Base-by-base conservation (phyloP, 352 stramenopile genomes). In the Globisporangium solare region DNA sequence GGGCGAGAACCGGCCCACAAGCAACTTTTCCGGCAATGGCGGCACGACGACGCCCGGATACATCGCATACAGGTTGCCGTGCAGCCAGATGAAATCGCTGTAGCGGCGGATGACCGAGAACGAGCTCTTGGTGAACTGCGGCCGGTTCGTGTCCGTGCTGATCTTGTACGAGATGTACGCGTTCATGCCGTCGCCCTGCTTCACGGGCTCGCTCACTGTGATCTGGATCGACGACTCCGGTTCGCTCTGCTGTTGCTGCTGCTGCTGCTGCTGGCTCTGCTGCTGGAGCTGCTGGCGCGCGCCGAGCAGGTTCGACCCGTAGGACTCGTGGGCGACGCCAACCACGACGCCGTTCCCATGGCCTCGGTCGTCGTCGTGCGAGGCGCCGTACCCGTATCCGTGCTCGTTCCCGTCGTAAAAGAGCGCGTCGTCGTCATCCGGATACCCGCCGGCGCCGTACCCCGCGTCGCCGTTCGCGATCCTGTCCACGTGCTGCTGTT, bases 81-180 rank as follows among this genome's bases (percentile, higher is more conserved):
- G 92, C 11, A 99, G 75, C 96, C 96, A 99, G 3, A 98, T 73
- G 78, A 99, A 99, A 67, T 99, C 96, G 53, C 86, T 97, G 70
- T 94, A 95, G 45, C 96, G 89, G 13, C 96, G 79, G 14, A 98
- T 78, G 18, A 98, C 94, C 1, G 86, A 89, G 58, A 96, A 97
- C 22, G 87, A 83, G 63, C 67, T 83, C 67, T 87, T 92, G 48
- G 86, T 73, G 63, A 94, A 94, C 66, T 94, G 86, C 21, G 82
- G 75, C 2, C 85, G 79, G 37, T 74, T 88, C 10, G 85, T 96
- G 6, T 20, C 63, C 0, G 79, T 95, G 47, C 67, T 78, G 68
- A 98, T 95, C 61, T 98, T 97, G 79, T 99, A 99, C 55, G 90
- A 97, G 47, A 98, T 98, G 69, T 98, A 98, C 56, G 97, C 94